Base-by-base conservation (phyloP, 331 rosid species). In the Rhamnella rubrinervis region DNA sequence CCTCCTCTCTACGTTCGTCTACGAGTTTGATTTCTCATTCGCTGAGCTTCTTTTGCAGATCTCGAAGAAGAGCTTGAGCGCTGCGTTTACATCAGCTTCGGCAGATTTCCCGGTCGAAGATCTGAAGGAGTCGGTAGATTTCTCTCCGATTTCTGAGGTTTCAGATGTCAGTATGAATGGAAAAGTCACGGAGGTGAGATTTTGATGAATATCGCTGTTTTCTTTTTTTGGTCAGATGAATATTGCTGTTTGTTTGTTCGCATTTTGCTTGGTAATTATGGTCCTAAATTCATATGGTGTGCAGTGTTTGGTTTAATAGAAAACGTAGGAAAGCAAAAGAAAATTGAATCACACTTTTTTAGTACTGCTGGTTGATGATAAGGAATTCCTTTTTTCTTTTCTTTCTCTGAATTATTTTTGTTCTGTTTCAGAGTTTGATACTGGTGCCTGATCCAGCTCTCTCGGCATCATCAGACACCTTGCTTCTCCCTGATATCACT, bases 21-120 rank as follows among this genome's bases (percentile, higher is more conserved):
- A 58, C 65, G 61, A 50, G 11, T 52, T 61, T 59, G 41, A 74
- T 57, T 49, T 60, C 28, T 31, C 52, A 46, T 51, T 40, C 50
- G 12, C 31, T 70, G 8, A 50, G 23, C 20, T 68, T 64, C 28
- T 23, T 40, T 44, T 12, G 39, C 74, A 87, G 95, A 61, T 82
- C 81, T 16, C 80, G 52, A 79, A 71, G 71, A 83, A 81, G 70
- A 81, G 74, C 75, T 77, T 82, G 81, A 77, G 63, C 75, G 28
- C 83, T 7, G 79, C 71, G 61, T 80, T 80, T 56, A 58, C 55
- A 5, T 44, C 84, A 3, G 67, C 71, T 77, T 81, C 82, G 17
- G 81, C 77, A 40, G 85, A 76, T 25, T 60, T 28, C 0, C 26
- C 38, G 31, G 25, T 58, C 35, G 58, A 58, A 35, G 51, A 38